Percentiles rank a stretch among this genome's conserved stretches.
phyloP scores from a whole-genome alignment of 2,329 filamentous ascomycete species.

The Exophiala mesophila region DNA sequence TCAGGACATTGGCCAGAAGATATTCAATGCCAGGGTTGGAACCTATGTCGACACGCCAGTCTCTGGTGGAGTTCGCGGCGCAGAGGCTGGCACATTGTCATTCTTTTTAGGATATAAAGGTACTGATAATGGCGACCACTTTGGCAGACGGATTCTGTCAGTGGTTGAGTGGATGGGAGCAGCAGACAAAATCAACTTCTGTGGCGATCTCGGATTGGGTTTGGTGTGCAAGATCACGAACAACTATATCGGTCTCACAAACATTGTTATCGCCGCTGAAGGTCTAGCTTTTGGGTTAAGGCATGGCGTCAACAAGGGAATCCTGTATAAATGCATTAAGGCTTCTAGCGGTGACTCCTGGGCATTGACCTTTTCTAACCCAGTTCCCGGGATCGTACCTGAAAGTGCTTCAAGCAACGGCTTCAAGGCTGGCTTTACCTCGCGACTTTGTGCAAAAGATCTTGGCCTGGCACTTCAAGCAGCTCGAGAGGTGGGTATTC shows the following conservation, averaged over 20 bases:
- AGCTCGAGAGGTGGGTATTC: slow-evolving; percentile 2
- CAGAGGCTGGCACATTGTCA: background rate
- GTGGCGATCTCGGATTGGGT: slow-evolving; percentile 4
- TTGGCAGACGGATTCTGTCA: slow-evolving; percentile 1
- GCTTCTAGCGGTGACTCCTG: slow-evolving; percentile 12
- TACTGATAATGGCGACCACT: background rate
- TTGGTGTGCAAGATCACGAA: slow-evolving; percentile 12
- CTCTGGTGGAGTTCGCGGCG: slow-evolving; percentile 1
- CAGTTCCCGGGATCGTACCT: slow-evolving; percentile 5
- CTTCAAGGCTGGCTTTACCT: slow-evolving; percentile 2
- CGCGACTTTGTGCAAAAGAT: slow-evolving; percentile 7
- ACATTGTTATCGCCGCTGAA: slow-evolving; percentile 4
- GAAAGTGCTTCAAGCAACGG: slow-evolving; percentile 2
- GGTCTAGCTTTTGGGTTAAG: slow-evolving; percentile 11
- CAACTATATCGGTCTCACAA: slow-evolving; percentile 12
- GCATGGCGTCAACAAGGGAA: slow-evolving; percentile 6
- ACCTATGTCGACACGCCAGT: slow-evolving; percentile 5
- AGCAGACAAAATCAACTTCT: slow-evolving; percentile 3
- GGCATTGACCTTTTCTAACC: slow-evolving; percentile 1
- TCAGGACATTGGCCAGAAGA: slow-evolving; percentile 1
- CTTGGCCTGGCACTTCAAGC: slow-evolving; percentile 4
- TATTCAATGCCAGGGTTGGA: slow-evolving; percentile 1
- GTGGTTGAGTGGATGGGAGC: slow-evolving; percentile 6
- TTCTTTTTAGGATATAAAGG: background rate
- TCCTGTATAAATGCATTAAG: slow-evolving; percentile 7